Conservation (phyloP, 345 rosid species). For the Corchorus capsularis region DNA sequence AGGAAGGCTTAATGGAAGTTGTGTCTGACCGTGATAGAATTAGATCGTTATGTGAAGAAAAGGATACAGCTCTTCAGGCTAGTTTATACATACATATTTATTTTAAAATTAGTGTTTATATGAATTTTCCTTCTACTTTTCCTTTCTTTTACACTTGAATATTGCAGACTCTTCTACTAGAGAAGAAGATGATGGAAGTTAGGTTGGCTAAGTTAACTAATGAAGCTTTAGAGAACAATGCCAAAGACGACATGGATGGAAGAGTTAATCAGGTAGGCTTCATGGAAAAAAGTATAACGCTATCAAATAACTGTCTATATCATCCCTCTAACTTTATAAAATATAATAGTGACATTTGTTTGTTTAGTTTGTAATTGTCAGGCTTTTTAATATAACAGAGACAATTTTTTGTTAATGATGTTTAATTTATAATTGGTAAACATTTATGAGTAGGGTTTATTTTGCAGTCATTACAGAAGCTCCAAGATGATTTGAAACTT, state of each 20-base stretch:
- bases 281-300: neutral
- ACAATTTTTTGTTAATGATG: neutral
- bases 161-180: conserved; percentile 56
- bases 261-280: conserved; percentile 59
- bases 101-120: conserved; percentile 4
- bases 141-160: conserved; percentile 19
- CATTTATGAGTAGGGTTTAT: conserved; percentile 28
- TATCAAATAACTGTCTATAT: neutral
- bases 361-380: neutral
- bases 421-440: neutral
- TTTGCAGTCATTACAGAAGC: conserved; percentile 49
- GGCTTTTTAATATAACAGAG: neutral
- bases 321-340: neutral
- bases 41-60: conserved; percentile 60
- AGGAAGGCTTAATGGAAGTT: conserved; percentile 57
- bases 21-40: conserved; percentile 57
- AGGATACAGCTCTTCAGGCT: conserved; percentile 68
- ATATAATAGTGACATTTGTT: neutral
- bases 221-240: conserved; percentile 40
- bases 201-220: conserved; percentile 51
- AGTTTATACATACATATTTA: conserved; percentile 24
- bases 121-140: conserved; percentile 7
- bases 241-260: conserved; percentile 43
- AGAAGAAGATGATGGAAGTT: conserved; percentile 63
- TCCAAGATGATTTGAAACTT: conserved; percentile 66